Evolutionary conservation across 768 basidiomycete genomes (phyloP), one percentile per base, ranked within the genome.

Genomic region (Nidularia sp.): DNA sequence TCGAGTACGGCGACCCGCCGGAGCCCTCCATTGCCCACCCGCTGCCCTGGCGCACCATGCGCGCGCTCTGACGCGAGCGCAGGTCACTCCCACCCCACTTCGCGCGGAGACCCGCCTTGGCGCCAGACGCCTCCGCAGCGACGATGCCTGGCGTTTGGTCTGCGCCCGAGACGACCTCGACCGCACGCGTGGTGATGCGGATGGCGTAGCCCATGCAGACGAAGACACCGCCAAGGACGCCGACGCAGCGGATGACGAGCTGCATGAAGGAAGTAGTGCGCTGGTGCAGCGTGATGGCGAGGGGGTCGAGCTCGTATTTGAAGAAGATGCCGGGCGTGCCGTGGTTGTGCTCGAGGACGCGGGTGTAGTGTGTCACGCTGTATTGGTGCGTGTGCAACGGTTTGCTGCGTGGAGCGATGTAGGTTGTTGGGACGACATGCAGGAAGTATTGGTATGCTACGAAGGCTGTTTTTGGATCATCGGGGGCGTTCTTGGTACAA

Each of bases 271-370:
- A 76, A 0, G 88, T 93, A 15, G 96, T 98, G 13, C 93, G 83
- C 69, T 98, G 94, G 60, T 89, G 81, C 50, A 98, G 84, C 0
- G 84, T 87, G 53, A 98, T 77, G 22, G 81, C 76, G 70, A 98
- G 79, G 0, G 95, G 93, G 63, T 99, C 96, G 35, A 98, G 71
- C 53, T 99, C 95, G 66, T 93, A 98, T 69, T 98, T 97, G 86
- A 98, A 97, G 77, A 96, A 98, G 64, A 98, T 96, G 12, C 91
- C 95, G 0, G 96, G 96, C 0, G 92, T 86, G 5, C 90, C 91
- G 12, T 75, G 70, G 56, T 90, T 83, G 62, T 91, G 88, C 15
- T 82, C 72, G 2, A 97, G 72, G 13, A 80, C 76, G 32, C 90
- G 84, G 1, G 81, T 84, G 59, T 98, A 96, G 69, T 97, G 93